Conservation (phyloP, 75 land plant species). For the Selaginella moellendorffii region DNA sequence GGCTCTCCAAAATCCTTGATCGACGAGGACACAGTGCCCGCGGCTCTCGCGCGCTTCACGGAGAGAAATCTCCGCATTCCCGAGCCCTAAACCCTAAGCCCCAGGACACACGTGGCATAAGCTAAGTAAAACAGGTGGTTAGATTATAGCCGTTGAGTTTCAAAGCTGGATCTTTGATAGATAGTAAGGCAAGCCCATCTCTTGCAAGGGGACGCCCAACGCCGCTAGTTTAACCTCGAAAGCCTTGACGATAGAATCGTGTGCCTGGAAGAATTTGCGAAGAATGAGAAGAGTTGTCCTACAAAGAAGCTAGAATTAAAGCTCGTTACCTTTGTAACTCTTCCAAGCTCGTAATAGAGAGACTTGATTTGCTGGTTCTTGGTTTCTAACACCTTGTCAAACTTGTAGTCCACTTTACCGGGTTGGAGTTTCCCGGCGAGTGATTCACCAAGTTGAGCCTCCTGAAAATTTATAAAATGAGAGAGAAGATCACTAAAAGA, state of each 20-base stretch:
- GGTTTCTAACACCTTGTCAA: slow-evolving; percentile 19
- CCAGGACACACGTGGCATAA: no score
- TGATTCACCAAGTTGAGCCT: slow-evolving; percentile 26
- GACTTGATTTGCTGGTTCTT: slow-evolving; percentile 25
- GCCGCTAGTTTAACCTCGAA: slow-evolving; percentile 23
- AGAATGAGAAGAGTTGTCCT: no score
- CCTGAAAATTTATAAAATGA: no score
- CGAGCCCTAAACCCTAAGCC: background rate
- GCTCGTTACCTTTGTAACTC: slow-evolving; percentile 25
- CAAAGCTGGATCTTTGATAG: slow-evolving; percentile 10
- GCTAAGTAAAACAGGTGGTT: no score
- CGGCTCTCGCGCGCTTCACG: background rate
- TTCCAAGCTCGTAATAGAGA: slow-evolving; percentile 22
- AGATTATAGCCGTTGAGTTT: no score
- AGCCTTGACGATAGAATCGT: slow-evolving; percentile 18
- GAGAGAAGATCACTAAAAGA: no score
- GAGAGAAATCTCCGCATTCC: background rate
- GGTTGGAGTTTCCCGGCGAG: no score
- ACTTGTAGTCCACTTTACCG: slow-evolving; percentile 11
- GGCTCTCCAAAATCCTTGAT: slow-evolving; percentile 6
- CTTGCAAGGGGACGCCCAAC: slow-evolving; percentile 29
- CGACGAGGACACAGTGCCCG: background rate
- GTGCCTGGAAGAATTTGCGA: slow-evolving; percentile 26
- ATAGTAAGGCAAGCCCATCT: slow-evolving; percentile 31
- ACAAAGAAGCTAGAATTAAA: no score